Conservation (phyloP, 129 eudicot genomes). For the Heracleum sosnowskyi region DNA sequence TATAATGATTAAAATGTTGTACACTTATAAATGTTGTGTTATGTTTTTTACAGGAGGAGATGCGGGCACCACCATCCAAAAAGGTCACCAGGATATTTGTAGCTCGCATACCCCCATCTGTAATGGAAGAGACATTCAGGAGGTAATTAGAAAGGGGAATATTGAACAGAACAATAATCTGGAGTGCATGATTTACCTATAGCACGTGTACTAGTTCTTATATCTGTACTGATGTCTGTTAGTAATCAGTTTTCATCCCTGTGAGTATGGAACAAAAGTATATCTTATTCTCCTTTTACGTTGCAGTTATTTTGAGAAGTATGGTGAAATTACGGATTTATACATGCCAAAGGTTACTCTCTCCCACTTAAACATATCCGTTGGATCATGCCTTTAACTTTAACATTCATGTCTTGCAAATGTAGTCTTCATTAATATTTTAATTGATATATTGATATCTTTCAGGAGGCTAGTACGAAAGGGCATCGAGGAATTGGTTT, state of each 20-base stretch:
- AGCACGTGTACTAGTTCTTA: not conserved
- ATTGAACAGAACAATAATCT: not conserved
- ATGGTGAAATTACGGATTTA: constrained; percentile 80
- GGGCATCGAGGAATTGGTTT: constrained; percentile 99
- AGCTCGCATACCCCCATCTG: constrained; percentile 51
- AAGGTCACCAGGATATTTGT: constrained; percentile 65
- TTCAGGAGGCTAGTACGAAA: constrained; percentile 80
- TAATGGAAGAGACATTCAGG: constrained; percentile 44
- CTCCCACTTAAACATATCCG: not conserved
- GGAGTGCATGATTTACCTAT: not conserved
- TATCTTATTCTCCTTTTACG: not conserved
- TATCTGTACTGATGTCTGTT: not conserved
- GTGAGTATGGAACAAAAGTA: not conserved
- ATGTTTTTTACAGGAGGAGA: constrained; percentile 36
- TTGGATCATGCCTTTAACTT: not conserved
- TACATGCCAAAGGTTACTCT: constrained; percentile 93
- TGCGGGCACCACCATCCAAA: constrained; percentile 41
- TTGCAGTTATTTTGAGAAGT: constrained; percentile 91
- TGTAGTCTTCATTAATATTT: not conserved
- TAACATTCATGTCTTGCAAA: not conserved
- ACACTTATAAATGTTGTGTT: not conserved
- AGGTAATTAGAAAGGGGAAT: constrained; percentile 24
- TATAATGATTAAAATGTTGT: not conserved
- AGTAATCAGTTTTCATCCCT: not conserved
- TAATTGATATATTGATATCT: not conserved